Base-by-base conservation (phyloP, 495 filamentous ascomycete genomes). In the Beverwykella pulmonaria region DNA sequence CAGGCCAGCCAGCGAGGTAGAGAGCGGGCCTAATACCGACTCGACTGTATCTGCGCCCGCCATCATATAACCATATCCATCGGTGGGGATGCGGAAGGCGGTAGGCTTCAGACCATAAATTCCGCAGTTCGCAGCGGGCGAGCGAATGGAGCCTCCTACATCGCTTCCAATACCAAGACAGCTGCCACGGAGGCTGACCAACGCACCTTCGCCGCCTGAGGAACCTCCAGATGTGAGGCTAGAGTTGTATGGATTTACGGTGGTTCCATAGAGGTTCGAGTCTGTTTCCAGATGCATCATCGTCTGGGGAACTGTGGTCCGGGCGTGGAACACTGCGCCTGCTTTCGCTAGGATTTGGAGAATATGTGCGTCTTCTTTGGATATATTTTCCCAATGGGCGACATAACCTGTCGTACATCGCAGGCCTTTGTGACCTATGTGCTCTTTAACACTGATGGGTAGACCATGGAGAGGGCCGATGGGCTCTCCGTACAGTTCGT, bases 381-480 rank as follows among this genome's bases (percentile, higher is more conserved):
- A 73, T 0, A 78, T 70, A 12, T 67, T 73, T 26, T 79, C 80
- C 25, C 80, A 78, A 77, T 79, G 82, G 1, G 69, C 34, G 10
- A 83, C 76, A 65, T 77, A 86, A 8, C 79, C 82, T 0, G 74
- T 78, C 65, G 82, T 83, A 8, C 75, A 36, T 57, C 79, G 77
- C 14, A 84, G 75, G 1, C 81, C 87, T 66, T 84, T 77, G 22
- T 90, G 80, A 19, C 79, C 80, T 58, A 89, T 79, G 57, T 86
- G 80, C 70, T 90, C 88, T 73, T 91, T 91, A 14, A 89, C 80
- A 34, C 82, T 86, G 26, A 90, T 84, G 0, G 88, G 88, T 5
- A 91, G 62, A 19, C 88, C 88, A 62, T 91, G 88, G 0, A 91
- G 76, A 2, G 87, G 88, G 0, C 88, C 88, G 15, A 84, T 65